Evolutionary conservation across 2,329 filamentous ascomycete genomes (phyloP).

Genomic region (Epichloe sibirici): DNA sequence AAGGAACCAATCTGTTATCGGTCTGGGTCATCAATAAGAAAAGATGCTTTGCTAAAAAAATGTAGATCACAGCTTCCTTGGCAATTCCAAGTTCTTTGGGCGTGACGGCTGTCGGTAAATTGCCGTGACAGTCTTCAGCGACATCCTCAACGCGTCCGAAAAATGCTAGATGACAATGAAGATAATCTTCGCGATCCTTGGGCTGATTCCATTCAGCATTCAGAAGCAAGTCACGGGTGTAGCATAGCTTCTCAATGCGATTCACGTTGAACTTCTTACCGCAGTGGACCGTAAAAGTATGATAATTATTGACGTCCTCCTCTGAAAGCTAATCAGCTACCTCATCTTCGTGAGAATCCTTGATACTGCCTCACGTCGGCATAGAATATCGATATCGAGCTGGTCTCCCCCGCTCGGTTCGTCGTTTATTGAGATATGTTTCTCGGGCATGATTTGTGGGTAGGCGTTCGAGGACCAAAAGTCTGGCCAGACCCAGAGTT

Average conservation of each 20-base stretch:
- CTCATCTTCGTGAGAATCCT: constrained; percentile 66
- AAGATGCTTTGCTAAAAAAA: constrained; percentile 60
- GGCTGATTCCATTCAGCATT: constrained; percentile 80
- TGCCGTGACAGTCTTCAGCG: constrained; percentile 70
- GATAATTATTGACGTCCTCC: constrained; percentile 66
- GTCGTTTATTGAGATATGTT: constrained; percentile 55
- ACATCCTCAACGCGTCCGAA: constrained; percentile 67
- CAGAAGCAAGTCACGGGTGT: constrained; percentile 67
- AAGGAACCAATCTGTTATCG: constrained; percentile 61
- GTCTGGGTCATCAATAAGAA: constrained; percentile 72
- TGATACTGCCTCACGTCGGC: constrained; percentile 56
- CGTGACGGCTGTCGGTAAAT: constrained; percentile 57
- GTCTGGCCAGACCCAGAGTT: constrained; percentile 63
- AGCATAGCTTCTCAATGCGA: constrained; percentile 71
- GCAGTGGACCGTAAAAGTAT: constrained; percentile 64
- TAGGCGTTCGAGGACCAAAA: constrained; percentile 68
- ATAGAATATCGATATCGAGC: constrained; percentile 9
- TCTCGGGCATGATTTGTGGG: constrained; percentile 59
- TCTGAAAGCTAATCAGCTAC: constrained; percentile 72
- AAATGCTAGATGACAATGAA: constrained; percentile 78
- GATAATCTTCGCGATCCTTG: constrained; percentile 60
- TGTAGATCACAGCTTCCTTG: constrained; percentile 61
- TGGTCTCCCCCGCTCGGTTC: constrained; percentile 61
- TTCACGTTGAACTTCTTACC: constrained; percentile 49
- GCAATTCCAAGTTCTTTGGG: constrained; percentile 59